Evolutionary conservation across 169 alveolate genomes (phyloP), one percentile per base, ranked within the genome.

Genomic region (Eimeria acervulina): DNA sequence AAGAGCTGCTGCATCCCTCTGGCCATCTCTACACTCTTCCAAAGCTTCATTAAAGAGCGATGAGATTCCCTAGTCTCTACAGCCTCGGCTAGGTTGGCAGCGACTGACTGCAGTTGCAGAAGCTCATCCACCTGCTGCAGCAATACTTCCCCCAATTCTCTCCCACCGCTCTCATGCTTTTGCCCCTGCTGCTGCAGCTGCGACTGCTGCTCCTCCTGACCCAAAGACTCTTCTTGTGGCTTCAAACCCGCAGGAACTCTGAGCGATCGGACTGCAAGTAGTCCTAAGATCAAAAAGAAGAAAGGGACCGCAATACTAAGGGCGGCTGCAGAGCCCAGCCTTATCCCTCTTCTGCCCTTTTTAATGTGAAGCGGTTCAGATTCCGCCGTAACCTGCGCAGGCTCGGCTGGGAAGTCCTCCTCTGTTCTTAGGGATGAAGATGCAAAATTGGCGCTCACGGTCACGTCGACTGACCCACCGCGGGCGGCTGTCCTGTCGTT

Each of bases 31-130:
- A 78, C n/a, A 40, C 88, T 26, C 66, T 44, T 19, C 61, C 40
- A n/a, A 13, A 78, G 33, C 40, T 78, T 40, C 88, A 10, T 38
- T 5, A 78, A 0, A 42, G 63, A 61, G n/a, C 10, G n/a, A 42
- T n/a, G 66, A 21, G 42, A 6, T n/a, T 78, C 88, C 15, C 10
- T 61, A 23, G 28, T 38, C 3, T 28, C 59, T 44, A 78, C 26
- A 44, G 5, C 13, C n/a, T 78, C 88, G 40, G 88, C 88, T 78
- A 78, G 88, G 42, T 42, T 61, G 42, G 26, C 42, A 26, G 42
- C 88, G 10, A 44, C 88, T 12, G 88, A 10, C 66, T 78, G 63
- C 88, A 78, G 66, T n/a, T 2, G 88, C 88, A 42, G 21, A 4
- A 78, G 26, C 26, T 12, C 31, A 40, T 44, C 26, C 66, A 42